A percentile compares a stretch with the other conserved stretches of the same genome.
Conservation (phyloP, 495 filamentous ascomycete species). For the Aspergillus baeticus region DNA sequence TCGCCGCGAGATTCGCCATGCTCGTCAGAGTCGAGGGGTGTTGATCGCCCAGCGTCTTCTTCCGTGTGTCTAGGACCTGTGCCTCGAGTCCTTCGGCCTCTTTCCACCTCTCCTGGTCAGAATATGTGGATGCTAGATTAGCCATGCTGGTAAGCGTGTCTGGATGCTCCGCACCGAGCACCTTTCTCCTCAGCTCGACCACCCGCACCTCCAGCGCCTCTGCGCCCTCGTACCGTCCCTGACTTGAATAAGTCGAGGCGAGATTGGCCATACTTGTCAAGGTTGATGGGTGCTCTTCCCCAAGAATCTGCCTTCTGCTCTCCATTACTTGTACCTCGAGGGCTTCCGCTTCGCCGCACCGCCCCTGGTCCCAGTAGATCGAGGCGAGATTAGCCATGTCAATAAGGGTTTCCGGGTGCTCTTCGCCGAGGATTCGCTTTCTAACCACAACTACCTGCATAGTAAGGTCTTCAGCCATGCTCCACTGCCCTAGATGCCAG, state of each 20-base stretch:
- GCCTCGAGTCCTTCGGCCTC: neutral
- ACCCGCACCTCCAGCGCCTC: conserved; percentile 29
- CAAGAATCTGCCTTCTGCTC: neutral
- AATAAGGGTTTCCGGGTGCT: neutral
- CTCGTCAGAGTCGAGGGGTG: neutral
- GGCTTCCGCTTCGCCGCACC: neutral
- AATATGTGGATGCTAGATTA: no score
- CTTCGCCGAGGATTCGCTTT: neutral
- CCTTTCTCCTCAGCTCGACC: conserved; percentile 15
- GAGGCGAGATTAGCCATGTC: neutral
- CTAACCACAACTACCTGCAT: neutral
- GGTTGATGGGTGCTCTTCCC: neutral
- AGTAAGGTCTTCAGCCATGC: conserved; percentile 18
- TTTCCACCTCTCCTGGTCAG: neutral
- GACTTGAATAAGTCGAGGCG: neutral
- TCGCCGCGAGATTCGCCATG: neutral
- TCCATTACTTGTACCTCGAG: neutral
- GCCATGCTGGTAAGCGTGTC: neutral
- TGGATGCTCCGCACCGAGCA: conserved; percentile 28
- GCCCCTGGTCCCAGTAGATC: neutral
- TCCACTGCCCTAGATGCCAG: conserved; percentile 30
- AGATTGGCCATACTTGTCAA: neutral
- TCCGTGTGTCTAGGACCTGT: neutral
- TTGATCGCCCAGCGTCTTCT: neutral
- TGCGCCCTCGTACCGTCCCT: neutral